Evolutionary conservation across 2,329 filamentous ascomycete species (phyloP).

Genomic region (Xylariales sp.): DNA sequence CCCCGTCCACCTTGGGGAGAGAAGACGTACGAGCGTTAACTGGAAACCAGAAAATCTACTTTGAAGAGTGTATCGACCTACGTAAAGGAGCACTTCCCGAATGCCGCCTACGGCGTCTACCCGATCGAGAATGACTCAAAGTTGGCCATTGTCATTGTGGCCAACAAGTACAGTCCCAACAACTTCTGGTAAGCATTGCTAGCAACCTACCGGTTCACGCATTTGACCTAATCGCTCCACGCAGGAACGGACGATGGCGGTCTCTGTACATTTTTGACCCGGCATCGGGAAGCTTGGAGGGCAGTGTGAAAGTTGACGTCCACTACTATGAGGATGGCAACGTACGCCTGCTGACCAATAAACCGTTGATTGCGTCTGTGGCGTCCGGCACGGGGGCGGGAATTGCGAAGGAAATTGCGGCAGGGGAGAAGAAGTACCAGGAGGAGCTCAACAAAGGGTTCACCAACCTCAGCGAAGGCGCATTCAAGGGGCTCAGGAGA

Average conservation of each 20-base stretch:
- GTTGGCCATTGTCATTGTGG: slow-evolving; percentile 78
- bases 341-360: slow-evolving; percentile 86
- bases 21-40: neutral
- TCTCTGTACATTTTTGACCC: slow-evolving; percentile 79
- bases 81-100: slow-evolving; percentile 83
- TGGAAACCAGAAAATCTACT: slow-evolving; percentile 81
- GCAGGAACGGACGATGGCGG: slow-evolving; percentile 95
- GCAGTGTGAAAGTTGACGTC: slow-evolving; percentile 86
- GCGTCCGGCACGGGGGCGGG: slow-evolving; percentile 60
- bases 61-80: slow-evolving; percentile 73
- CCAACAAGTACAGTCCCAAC: slow-evolving; percentile 95
- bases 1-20: neutral
- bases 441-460: slow-evolving; percentile 94
- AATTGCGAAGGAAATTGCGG: slow-evolving; percentile 73
- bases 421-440: slow-evolving; percentile 86
- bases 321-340: slow-evolving; percentile 99
- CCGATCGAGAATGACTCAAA: slow-evolving; percentile 71
- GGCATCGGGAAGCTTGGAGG: slow-evolving; percentile 63
- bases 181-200: slow-evolving; percentile 76
- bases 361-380: slow-evolving; percentile 62
- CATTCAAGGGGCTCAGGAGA: slow-evolving; percentile 88
- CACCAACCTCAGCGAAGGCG: slow-evolving; percentile 81
- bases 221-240: slow-evolving; percentile 3
- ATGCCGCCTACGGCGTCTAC: slow-evolving; percentile 76
- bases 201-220: neutral